Evolutionary conservation across 2,329 filamentous ascomycete species (phyloP).

Genomic region (Xylaria sp.): DNA sequence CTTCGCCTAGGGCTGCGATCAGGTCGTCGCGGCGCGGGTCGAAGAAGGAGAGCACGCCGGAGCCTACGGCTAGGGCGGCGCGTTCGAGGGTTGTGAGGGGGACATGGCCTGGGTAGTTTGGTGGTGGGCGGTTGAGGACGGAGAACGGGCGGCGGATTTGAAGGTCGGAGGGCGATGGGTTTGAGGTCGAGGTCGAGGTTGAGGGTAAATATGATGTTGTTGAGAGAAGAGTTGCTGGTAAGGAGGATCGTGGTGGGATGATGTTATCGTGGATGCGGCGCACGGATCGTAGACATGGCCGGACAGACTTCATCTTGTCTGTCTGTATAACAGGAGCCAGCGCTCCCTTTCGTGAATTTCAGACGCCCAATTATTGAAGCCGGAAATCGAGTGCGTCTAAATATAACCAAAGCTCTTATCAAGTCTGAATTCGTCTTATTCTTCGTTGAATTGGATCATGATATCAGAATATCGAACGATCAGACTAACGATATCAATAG

Average conservation of each 20-base stretch:
- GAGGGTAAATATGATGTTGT: constrained; percentile 4
- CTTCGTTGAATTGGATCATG: constrained; percentile 3
- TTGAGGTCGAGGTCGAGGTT: not conserved
- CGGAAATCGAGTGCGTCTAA: too few species aligned
- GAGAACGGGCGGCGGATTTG: constrained; percentile 69
- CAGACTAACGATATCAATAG: not conserved
- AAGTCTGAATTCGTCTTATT: not conserved
- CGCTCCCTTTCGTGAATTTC: not conserved
- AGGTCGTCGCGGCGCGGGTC: constrained; percentile 90
- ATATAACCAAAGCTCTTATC: not conserved
- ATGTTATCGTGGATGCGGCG: constrained; percentile 20
- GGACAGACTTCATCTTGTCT: constrained; percentile 43
- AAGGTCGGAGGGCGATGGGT: not conserved
- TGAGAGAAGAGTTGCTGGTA: constrained; percentile 11
- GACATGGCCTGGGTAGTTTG: constrained; percentile 92
- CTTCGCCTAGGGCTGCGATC: constrained; percentile 92
- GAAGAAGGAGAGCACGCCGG: constrained; percentile 71
- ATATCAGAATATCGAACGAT: constrained; percentile 19
- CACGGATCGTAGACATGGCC: constrained; percentile 35
- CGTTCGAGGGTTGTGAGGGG: constrained; percentile 85
- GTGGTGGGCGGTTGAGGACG: constrained; percentile 82
- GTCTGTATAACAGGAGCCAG: constrained; percentile 4
- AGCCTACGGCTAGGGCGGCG: constrained; percentile 73
- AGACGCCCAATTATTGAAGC: not conserved
- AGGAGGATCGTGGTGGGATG: constrained; percentile 12